A percentile compares a stretch with the other conserved stretches of the same genome.
Conservation (phyloP, 805 yeast species). For the Cyberlindnera amylophila region DNA sequence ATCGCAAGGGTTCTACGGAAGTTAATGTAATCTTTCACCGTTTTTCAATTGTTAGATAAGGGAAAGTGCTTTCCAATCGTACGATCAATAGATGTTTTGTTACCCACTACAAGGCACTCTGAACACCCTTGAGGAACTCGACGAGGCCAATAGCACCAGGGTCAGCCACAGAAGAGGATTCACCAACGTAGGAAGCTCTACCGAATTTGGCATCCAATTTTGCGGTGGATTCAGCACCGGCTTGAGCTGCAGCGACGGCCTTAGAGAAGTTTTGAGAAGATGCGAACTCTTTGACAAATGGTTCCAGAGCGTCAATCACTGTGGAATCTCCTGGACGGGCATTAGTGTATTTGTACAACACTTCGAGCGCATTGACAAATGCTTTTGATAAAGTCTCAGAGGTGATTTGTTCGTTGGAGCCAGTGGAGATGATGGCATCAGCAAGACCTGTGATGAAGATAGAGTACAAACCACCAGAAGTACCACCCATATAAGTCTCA, state of each 20-base stretch:
- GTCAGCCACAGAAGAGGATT: slow-evolving; percentile 68
- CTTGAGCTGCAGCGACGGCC: slow-evolving; percentile 66
- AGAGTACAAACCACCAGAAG: slow-evolving; percentile 91
- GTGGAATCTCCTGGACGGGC: slow-evolving; percentile 91
- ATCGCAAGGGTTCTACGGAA: too few species aligned
- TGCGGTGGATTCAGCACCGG: slow-evolving; percentile 76
- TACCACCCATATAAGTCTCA: slow-evolving; percentile 95
- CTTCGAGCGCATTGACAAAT: slow-evolving; percentile 55
- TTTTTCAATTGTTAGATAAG: too few species aligned
- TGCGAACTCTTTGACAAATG: slow-evolving; percentile 66
- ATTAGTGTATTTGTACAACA: slow-evolving; percentile 79
- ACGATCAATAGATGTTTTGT: too few species aligned
- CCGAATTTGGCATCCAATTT: slow-evolving; percentile 83
- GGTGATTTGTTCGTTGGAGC: slow-evolving; percentile 27
- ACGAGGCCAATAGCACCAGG: slow-evolving; percentile 93
- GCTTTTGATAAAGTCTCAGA: slow-evolving; percentile 42
- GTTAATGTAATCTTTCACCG: too few species aligned
- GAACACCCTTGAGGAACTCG: slow-evolving; percentile 41
- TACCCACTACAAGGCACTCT: slow-evolving; percentile 16
- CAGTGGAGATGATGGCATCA: slow-evolving; percentile 37
- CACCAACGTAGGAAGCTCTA: slow-evolving; percentile 89
- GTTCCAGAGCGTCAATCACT: slow-evolving; percentile 82
- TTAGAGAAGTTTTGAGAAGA: slow-evolving; percentile 46
- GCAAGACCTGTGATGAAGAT: slow-evolving; percentile 79
- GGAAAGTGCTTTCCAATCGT: too few species aligned